Conservation (phyloP, 2,329 filamentous ascomycete genomes). For the Laburnicola sp. region DNA sequence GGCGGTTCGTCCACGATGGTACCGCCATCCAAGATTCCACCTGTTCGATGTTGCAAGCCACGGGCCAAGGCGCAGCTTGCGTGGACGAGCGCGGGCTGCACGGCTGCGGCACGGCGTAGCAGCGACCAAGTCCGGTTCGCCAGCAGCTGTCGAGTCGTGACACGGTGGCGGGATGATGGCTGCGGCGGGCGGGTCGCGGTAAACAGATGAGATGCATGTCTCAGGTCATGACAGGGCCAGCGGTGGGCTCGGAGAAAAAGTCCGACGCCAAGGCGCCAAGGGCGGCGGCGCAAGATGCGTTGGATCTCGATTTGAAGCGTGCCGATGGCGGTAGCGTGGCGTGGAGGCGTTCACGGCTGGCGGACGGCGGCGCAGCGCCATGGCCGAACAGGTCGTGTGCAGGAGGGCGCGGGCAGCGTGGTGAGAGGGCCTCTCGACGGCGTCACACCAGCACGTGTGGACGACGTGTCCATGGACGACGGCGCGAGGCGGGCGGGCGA, state of each 20-base stretch:
- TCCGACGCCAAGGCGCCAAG: background rate
- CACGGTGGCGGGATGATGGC: conserved; percentile 22
- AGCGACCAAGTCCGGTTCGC: conserved; percentile 10
- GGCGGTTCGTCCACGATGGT: background rate
- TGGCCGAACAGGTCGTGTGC: conserved; percentile 14
- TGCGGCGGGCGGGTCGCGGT: conserved; percentile 17
- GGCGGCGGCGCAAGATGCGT: conserved; percentile 10
- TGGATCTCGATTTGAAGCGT: conserved; percentile 13
- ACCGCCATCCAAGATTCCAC: conserved; percentile 19
- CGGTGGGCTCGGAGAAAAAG: background rate
- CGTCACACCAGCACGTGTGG: no score
- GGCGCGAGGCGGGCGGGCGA: background rate
- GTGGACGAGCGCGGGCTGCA: conserved; percentile 6
- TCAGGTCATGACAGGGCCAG: conserved; percentile 3
- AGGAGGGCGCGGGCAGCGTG: conserved; percentile 1
- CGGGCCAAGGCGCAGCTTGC: conserved; percentile 16
- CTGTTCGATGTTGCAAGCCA: conserved; percentile 38
- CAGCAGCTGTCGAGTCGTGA: conserved; percentile 10
- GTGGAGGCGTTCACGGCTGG: no score
- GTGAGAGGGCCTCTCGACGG: conserved; percentile 3
- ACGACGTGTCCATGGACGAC: no score
- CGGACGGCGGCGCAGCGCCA: conserved; percentile 13
- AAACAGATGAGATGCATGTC: conserved; percentile 18
- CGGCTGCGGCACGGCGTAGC: conserved; percentile 13
- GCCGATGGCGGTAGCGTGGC: conserved; percentile 15